Evolutionary conservation across 768 basidiomycete species (phyloP).

Genomic region (Pulveroboletus sp.): DNA sequence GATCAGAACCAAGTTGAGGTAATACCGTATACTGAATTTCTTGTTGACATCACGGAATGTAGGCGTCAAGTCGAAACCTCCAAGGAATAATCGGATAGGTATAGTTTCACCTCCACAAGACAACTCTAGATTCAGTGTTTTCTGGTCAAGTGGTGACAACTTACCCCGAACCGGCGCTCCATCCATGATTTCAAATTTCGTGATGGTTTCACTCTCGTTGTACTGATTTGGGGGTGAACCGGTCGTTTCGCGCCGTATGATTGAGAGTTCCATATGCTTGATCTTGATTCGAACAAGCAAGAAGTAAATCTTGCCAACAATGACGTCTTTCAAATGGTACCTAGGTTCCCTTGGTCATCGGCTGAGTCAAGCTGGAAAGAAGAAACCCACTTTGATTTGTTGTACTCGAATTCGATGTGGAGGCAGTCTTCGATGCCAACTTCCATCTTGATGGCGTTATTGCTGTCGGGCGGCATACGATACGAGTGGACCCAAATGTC

Average conservation of each 20-base stretch:
- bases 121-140: not conserved
- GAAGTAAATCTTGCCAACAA: conserved; percentile 99
- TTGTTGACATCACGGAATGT: conserved; percentile 99
- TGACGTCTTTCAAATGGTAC: conserved; percentile 98
- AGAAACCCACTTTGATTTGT: conserved; percentile 88
- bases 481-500: conserved; percentile 99
- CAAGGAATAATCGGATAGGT: conserved; percentile 95
- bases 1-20: conserved; percentile 94
- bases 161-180: conserved; percentile 93
- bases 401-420: conserved; percentile 99
- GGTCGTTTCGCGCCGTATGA: conserved; percentile 96
- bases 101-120: conserved; percentile 84
- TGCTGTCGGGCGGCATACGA: conserved; percentile 97
- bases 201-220: conserved; percentile 98
- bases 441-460: conserved; percentile 99
- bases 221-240: conserved; percentile 98
- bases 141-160: conserved; percentile 9
- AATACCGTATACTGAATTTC: conserved; percentile 96
- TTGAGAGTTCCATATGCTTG: conserved; percentile 99
- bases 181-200: conserved; percentile 99
- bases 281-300: conserved; percentile 98
- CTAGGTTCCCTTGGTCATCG: conserved; percentile 38
- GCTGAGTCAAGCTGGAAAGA: not conserved
- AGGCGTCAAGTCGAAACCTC: conserved; percentile 97
- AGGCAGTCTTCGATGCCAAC: conserved; percentile 99